Evolutionary conservation across 805 yeast genomes (phyloP), one percentile per base, ranked within the genome.

Genomic region (Myxozyma nipponensis): DNA sequence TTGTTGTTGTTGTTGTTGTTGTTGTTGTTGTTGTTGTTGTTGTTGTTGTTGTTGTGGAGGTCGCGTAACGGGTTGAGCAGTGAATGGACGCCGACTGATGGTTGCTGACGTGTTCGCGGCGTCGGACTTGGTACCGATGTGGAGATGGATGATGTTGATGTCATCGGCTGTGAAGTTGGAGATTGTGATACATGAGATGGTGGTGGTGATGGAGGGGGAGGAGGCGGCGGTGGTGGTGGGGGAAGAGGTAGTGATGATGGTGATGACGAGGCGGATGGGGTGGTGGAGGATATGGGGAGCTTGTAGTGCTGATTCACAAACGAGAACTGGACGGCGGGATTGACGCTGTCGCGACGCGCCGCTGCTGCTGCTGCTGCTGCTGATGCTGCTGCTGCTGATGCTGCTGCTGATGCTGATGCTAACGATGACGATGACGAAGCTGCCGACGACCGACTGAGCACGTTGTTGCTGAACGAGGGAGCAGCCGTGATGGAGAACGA

Each of bases 241-340:
- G 45, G 37, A 13, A 41, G 32, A 9, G 40, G 43, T 23, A 47
- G 38, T 7, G 46, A 37, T 21, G 49, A 38, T 3, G 49, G 38
- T n/a, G 49, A 45, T 19, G 42, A 37, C 35, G 38, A 39, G 3
- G 46, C 22, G 19, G 35, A 22, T 26, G 47, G 15, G 13, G 28
- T 42, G 7, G 30, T 43, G 19, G 52, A 50, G 9, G 56, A 52
- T 6, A 24, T 40, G 2, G 55, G 48, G 15, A 52, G 34, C 23
- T 47, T 34, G 39, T 52, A 52, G 13, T 52, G 52, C 38, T 44
- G 49, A 26, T 47, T 52, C 26, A 52, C 56, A 24, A 43, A 42
- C 41, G 47, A 39, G 44, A 52, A 47, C 36, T 47, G 56, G 10
- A 36, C 50, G 9, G 52, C 47, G 3, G 52, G 55, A 26, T 51